Base-by-base conservation (phyloP, 2,329 filamentous ascomycete species). In the Coniochaeta sp. region DNA sequence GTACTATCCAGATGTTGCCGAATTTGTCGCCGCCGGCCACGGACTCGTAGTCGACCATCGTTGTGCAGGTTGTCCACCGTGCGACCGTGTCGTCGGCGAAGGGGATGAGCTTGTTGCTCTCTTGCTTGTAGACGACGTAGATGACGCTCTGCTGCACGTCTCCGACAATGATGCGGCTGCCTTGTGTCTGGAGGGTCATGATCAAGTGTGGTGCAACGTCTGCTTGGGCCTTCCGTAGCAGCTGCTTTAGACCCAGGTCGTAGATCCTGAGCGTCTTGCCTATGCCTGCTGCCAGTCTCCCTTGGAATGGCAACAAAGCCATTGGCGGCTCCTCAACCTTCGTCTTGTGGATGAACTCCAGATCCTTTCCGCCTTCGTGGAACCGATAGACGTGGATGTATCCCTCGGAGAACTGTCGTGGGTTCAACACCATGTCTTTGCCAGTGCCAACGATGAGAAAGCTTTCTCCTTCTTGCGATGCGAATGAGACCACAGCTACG, bases 41-140 rank as follows among this genome's bases (percentile, higher is more conserved):
- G 1, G 95, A 96, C 72, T 99, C 95, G 73, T 99, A 99, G 75
- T 99, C 95, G 1, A 98, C 88, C 91, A 99, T 96, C 2, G 92
- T 84, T 0, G 90, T 89, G 66, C 90, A 90, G 0, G 91, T 96
- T 1, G 91, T 96, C 90, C 93, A 98, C 34, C 95, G 87, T 58
- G 92, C 82, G 62, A 97, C 83, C 7, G 88, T 89, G 71, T 99
- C 95, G 70, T 99, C 95, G 19, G 85, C 90, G 69, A 99, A 99
- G 0, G 93, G 90, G 62, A 99, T 96, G 56, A 99, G 80, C 67
- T 89, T 89, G 74, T 98, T 98, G 66, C 92, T 90, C 65, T 91
- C 86, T 50, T 89, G 88, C 74, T 99, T 98, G 80, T 96, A 98
- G 26, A 96, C 93, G 14, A 96, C 89, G 67, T 90, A 98, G 0